phyloP scores from a whole-genome alignment of 805 yeast genomes.

The Candida anglica region DNA sequence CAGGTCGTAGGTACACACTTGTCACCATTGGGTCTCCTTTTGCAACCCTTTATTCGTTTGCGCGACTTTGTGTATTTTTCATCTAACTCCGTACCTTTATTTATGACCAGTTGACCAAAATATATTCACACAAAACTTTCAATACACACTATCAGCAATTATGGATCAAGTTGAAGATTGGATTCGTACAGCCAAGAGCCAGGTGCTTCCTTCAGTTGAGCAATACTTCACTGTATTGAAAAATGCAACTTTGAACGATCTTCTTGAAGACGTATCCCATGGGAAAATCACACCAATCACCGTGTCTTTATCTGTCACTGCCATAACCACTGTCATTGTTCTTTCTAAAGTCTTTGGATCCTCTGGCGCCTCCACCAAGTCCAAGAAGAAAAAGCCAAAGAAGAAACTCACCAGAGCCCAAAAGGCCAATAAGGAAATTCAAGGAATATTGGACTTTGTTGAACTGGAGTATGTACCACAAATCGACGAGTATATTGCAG shows the following conservation, averaged over 20 bases:
- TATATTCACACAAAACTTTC: no score
- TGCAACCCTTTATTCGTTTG: no score
- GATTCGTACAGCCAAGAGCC: no score
- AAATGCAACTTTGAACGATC: slow-evolving; percentile 14
- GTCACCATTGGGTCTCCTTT: no score
- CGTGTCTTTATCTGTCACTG: slow-evolving; percentile 24
- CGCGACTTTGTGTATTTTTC: no score
- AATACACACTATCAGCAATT: no score
- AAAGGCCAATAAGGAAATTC: slow-evolving; percentile 36
- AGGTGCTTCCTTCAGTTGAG: no score
- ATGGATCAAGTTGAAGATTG: no score
- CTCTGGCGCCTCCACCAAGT: slow-evolving; percentile 5
- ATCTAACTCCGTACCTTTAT: no score
- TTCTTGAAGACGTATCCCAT: slow-evolving; percentile 24
- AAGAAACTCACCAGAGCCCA: slow-evolving; percentile 37
- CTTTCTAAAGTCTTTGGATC: slow-evolving; percentile 14
- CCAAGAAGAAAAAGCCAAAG: slow-evolving; percentile 22
- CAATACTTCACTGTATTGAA: slow-evolving; percentile 5
- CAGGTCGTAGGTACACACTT: no score
- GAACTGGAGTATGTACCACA: slow-evolving; percentile 37
- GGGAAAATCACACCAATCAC: slow-evolving; percentile 32
- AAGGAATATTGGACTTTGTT: slow-evolving; percentile 34
- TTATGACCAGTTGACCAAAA: no score
- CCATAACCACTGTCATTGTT: slow-evolving; percentile 24
- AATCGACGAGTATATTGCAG: slow-evolving; percentile 29